phyloP scores from a whole-genome alignment of 768 basidiomycete species.

The Cyclocybe aegerita region DNA sequence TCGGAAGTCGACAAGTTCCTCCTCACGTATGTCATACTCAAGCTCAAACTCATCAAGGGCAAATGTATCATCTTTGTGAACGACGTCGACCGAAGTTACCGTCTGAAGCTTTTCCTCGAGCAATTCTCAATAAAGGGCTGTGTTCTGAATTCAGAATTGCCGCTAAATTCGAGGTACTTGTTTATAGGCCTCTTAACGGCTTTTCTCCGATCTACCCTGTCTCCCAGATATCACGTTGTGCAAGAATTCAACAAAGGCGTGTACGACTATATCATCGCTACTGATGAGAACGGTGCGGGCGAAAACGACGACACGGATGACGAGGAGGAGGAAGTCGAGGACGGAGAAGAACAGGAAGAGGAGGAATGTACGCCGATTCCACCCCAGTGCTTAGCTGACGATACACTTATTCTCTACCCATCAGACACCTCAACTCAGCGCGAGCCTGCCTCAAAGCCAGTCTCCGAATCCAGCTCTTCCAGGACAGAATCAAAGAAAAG shows the following conservation, averaged over 20 bases:
- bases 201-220: neutral
- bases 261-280: slow-evolving; percentile 98
- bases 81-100: slow-evolving; percentile 91
- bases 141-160: slow-evolving; percentile 94
- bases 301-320: slow-evolving; percentile 43
- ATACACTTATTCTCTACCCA: neutral
- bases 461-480: slow-evolving; percentile 18
- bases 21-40: slow-evolving; percentile 92
- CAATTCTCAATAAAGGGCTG: slow-evolving; percentile 97
- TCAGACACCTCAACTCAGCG: slow-evolving; percentile 60
- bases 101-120: slow-evolving; percentile 96
- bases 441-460: slow-evolving; percentile 24
- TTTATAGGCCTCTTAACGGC: neutral
- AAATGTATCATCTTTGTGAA: slow-evolving; percentile 98
- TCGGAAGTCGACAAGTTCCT: slow-evolving; percentile 98
- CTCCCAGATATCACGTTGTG: slow-evolving; percentile 84
- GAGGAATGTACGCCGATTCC: neutral
- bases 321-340: slow-evolving; percentile 35
- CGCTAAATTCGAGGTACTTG: slow-evolving; percentile 82
- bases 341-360: slow-evolving; percentile 39
- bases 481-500: slow-evolving; percentile 46
- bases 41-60: slow-evolving; percentile 92
- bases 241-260: slow-evolving; percentile 99
- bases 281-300: slow-evolving; percentile 77
- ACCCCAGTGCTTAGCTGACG: neutral